Conservation (phyloP, 164 flowering plant species). For the Euptelea pleiosperma region DNA sequence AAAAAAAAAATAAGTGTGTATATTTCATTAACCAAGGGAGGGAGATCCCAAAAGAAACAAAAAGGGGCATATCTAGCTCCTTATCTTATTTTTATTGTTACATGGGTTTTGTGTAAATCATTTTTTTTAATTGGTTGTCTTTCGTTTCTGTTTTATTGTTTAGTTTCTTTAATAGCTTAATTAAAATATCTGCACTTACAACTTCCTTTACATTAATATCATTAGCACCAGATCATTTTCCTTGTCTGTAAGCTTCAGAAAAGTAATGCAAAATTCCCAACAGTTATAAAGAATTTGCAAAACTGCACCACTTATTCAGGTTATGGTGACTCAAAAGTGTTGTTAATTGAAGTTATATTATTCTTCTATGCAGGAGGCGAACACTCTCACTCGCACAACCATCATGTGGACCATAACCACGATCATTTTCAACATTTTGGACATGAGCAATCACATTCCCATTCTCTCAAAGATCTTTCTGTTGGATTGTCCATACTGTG, state of each 20-base stretch:
- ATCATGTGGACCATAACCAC: conserved; percentile 45
- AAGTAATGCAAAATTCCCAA: neutral
- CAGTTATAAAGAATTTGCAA: neutral
- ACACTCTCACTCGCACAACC: conserved; percentile 63
- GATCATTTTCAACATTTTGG: conserved; percentile 35
- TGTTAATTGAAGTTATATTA: neutral
- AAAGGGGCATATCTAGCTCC: no score
- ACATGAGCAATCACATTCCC: conserved; percentile 48
- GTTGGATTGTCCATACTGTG: conserved; percentile 80
- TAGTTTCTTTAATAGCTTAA: no score
- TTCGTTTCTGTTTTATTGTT: no score
- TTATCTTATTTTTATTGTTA: neutral
- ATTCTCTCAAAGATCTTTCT: conserved; percentile 86
- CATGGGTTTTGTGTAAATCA: neutral
- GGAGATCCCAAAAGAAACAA: no score
- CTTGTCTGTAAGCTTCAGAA: no score
- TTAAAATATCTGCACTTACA: no score
- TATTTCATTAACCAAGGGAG: no score
- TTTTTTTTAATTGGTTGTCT: no score
- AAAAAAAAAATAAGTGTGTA: no score
- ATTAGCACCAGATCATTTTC: no score
- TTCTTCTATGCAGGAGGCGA: conserved; percentile 62
- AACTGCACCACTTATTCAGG: neutral
- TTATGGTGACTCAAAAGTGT: neutral
- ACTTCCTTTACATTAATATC: no score